Evolutionary conservation across 495 filamentous ascomycete genomes (phyloP), one percentile per base, ranked within the genome.

Genomic region (Cercophora sp.): DNA sequence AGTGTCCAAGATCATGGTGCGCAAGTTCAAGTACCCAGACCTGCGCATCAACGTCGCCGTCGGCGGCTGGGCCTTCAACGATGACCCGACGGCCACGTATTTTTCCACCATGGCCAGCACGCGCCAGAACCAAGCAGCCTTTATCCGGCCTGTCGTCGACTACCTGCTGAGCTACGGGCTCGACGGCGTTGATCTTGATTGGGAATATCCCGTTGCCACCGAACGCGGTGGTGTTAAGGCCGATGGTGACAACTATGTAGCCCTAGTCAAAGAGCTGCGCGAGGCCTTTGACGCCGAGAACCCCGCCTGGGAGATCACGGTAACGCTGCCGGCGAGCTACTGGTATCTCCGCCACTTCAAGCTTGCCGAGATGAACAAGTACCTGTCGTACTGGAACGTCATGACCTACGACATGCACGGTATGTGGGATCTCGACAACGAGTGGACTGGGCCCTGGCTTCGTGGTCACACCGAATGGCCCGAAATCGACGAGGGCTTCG

Each of bases 261-360:
- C 23, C 0, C 16, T 62, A 8, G 2, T 62, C 6, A 8, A 18
- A 15, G 34, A 42, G 6, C 4, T 58, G 19, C 44, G 51, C 8
- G n/a, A 11, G 1, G 27, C 50, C 10, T 51, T 58, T 11, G 29
- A 48, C 18, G 29, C 23, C 1, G 27, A 29, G 8, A 29, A 26
- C 32, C 15, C 23, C 16, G 24, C 15, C n/a, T 45, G 20, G 27
- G 44, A 27, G 4, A 8, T 80, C 0, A 57, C 68, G 3, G 64
- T 82, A 25, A 80, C 79, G 0, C 39, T 70, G 1, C 79, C 78
- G 1, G 51, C 73, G 0, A 70, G 61, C 0, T 82, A 73, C 50
- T 81, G 79, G 78, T 84, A 85, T 59, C 56, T 85, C 0, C 71
- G 70, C 26, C 52, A 68, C 29, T 84, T 84, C 53, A 74, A 84